Base-by-base conservation (phyloP, 192 early-diverging fungal genomes). In the Geranomyces michiganensis region DNA sequence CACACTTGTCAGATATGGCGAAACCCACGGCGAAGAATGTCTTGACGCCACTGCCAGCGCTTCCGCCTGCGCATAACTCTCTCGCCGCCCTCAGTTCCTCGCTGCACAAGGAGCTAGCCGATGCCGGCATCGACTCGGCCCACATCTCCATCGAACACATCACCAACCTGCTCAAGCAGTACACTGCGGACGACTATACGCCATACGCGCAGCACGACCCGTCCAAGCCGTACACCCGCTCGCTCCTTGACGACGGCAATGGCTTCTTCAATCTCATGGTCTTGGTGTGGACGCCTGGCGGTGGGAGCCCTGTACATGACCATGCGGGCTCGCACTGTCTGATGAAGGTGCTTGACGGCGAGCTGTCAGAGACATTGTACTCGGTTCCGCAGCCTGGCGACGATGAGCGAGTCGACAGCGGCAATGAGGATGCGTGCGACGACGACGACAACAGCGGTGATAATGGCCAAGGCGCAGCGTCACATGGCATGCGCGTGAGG, bases 251-350 rank as follows among this genome's bases (percentile, higher is more conserved):
- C 74, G 90, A 92, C 61, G 94, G 94, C 45, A 94, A 94, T 72
- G 94, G 93, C 67, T 88, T 90, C 70, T 97, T 93, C 83, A 97
- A 97, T 63, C 86, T 97, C 43, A 92, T 97, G 76, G 86, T 97
- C 46, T 76, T 97, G 9, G 90, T 90, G 31, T 97, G 95, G 95
- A 88, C 86, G 24, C 84, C 87, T 36, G 88, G 84, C 36, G 84
- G 86, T 84, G 86, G 83, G 79, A 78, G 63, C 67, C 89, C 95
- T 17, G 93, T 97, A 68, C 95, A 97, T 73, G 93, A 95, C 79
- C 95, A 97, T 67, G 80, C 92, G 9, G 87, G 88, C 26, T 88
- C 92, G 27, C 95, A 97, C 75, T 97, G 95, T 74, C 81, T 95
- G 72, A 93, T 97, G 92, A 95, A 95, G 71, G 81, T 97, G 7